phyloP scores from a whole-genome alignment of 306 rosid species.

The Crotalaria pallida region DNA sequence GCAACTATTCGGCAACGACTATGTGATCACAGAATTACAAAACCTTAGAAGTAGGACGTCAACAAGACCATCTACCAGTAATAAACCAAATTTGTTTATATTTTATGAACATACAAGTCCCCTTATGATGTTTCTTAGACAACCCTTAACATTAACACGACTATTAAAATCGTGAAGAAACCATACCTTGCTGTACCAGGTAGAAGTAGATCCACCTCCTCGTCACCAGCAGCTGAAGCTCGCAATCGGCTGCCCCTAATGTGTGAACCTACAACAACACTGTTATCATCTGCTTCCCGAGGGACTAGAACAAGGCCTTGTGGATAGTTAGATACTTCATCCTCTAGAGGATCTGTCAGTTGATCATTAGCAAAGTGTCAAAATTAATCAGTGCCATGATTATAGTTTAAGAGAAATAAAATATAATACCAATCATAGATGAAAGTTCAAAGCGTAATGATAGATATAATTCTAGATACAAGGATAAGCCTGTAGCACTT shows the following conservation, averaged over 20 bases:
- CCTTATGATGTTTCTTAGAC: too few relatives aligned
- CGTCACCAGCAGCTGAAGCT: conserved; percentile 94
- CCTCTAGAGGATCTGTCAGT: conserved; percentile 78
- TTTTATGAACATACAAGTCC: background rate
- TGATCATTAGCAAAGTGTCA: conserved; percentile 4
- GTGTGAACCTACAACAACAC: conserved; percentile 86
- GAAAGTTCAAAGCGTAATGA: conserved; percentile 8
- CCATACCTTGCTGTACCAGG: conserved; percentile 98
- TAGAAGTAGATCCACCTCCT: conserved; percentile 93
- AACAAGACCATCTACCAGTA: background rate
- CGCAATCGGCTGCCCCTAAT: conserved; percentile 92
- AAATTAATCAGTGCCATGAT: conserved; percentile 19
- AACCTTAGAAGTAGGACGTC: background rate
- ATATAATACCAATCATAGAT: background rate
- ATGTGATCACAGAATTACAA: background rate
- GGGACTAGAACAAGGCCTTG: conserved; percentile 97
- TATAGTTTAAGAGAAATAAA: conserved; percentile 15
- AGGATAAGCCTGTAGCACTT: background rate
- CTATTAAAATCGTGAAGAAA: background rate
- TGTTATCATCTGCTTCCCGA: conserved; percentile 58
- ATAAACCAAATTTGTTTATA: background rate
- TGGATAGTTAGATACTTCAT: conserved; percentile 71
- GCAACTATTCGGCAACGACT: background rate
- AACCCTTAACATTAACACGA: too few relatives aligned
- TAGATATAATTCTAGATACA: background rate